Conservation (phyloP, 2,329 filamentous ascomycete species). For the Ophiostoma sp. region DNA sequence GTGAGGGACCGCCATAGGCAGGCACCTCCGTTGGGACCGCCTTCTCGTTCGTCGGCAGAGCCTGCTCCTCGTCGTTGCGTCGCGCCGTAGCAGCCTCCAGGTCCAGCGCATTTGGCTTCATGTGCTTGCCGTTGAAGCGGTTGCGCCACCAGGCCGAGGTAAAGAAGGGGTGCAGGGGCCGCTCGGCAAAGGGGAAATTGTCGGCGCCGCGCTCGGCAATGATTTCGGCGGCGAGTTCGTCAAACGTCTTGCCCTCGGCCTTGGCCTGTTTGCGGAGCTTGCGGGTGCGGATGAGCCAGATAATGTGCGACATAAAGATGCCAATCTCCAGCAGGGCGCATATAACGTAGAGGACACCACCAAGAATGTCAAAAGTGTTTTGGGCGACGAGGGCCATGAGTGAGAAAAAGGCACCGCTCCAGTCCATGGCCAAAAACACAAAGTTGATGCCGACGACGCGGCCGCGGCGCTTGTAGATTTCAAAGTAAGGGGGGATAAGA, state of each 20-base stretch:
- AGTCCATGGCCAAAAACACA: constrained; percentile 61
- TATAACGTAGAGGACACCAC: constrained; percentile 60
- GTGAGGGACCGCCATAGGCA: not conserved
- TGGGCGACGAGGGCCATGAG: constrained; percentile 63
- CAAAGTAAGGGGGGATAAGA: constrained; percentile 60
- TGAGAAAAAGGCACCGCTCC: constrained; percentile 62
- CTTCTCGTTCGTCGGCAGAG: not conserved
- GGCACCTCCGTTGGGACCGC: not conserved
- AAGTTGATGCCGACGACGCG: constrained; percentile 62
- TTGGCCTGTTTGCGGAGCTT: constrained; percentile 54
- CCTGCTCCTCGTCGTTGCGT: not conserved
- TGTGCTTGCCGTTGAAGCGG: not conserved
- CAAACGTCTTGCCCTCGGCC: constrained; percentile 53
- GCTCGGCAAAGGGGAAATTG: constrained; percentile 42
- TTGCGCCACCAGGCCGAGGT: constrained; percentile 20
- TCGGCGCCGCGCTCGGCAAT: constrained; percentile 34
- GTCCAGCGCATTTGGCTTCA: not conserved
- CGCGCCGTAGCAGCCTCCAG: not conserved
- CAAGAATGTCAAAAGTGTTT: constrained; percentile 61
- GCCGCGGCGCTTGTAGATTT: constrained; percentile 61
- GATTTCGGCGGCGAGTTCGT: constrained; percentile 49
- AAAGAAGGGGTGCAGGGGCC: constrained; percentile 28
- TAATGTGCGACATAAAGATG: constrained; percentile 59
- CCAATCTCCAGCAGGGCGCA: constrained; percentile 59
- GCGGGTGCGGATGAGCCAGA: constrained; percentile 60